phyloP scores from a whole-genome alignment of 2,329 filamentous ascomycete genomes.

The Ascochyta fabae region DNA sequence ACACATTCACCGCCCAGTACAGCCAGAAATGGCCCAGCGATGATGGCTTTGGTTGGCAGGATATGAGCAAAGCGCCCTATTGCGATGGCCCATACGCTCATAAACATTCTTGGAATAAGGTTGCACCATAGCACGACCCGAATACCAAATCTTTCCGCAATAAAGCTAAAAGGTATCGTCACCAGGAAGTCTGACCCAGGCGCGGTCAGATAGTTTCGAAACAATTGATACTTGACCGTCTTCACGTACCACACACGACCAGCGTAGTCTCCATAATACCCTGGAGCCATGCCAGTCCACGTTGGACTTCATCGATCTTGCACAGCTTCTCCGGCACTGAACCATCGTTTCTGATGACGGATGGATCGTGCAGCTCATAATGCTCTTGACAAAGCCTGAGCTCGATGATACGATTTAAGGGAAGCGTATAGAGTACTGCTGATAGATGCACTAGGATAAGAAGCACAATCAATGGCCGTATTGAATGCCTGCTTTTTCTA shows the following conservation, averaged over 20 bases:
- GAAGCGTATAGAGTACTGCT: conserved; percentile 44
- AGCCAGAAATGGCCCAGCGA: conserved; percentile 39
- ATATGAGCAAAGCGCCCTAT: conserved; percentile 38
- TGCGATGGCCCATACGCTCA: conserved; percentile 40
- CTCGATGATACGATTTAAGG: conserved; percentile 48
- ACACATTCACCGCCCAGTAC: conserved; percentile 48
- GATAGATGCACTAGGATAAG: conserved; percentile 45
- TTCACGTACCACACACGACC: conserved; percentile 44
- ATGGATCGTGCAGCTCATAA: conserved; percentile 54
- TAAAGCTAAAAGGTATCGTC: conserved; percentile 45
- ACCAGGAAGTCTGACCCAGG: conserved; percentile 38
- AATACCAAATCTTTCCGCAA: conserved; percentile 41
- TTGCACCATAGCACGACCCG: conserved; percentile 42
- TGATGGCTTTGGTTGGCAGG: conserved; percentile 41
- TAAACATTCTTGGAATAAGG: conserved; percentile 37
- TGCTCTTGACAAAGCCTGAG: conserved; percentile 56
- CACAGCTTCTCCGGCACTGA: conserved; percentile 60
- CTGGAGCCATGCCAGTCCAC: conserved; percentile 60
- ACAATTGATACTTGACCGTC: neutral
- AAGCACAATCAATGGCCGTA: conserved; percentile 40
- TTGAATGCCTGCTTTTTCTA: conserved; percentile 14
- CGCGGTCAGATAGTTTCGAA: conserved; percentile 18
- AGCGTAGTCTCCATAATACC: conserved; percentile 52
- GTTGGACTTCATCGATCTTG: conserved; percentile 61
- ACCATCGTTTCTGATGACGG: conserved; percentile 44